phyloP scores from a whole-genome alignment of 2,329 filamentous ascomycete species.

The Fusarium stilboides region DNA sequence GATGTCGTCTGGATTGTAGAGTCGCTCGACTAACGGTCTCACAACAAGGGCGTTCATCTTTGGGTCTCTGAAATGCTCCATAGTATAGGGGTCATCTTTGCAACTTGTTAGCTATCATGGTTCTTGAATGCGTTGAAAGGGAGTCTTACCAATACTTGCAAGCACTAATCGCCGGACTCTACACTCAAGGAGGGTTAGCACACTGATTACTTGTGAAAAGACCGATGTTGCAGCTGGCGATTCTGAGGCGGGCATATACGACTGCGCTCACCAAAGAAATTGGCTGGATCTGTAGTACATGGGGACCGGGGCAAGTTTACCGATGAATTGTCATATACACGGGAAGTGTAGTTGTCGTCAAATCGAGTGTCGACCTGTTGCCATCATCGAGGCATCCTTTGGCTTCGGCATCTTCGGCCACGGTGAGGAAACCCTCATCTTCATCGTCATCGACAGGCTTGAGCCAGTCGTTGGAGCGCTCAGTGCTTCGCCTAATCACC shows the following conservation, averaged over 20 bases:
- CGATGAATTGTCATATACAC: constrained; percentile 52
- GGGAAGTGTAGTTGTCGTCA: constrained; percentile 42
- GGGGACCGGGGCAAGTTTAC: constrained; percentile 38
- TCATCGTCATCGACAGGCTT: constrained; percentile 47
- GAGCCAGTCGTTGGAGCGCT: constrained; percentile 46
- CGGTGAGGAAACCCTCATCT: constrained; percentile 47
- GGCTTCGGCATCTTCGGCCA: constrained; percentile 46
- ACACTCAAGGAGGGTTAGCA: constrained; percentile 48
- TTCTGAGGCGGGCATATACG: constrained; percentile 5
- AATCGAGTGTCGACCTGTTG: constrained; percentile 44
- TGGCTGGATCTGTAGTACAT: not conserved
- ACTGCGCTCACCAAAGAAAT: constrained; percentile 5
- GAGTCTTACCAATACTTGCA: constrained; percentile 47
- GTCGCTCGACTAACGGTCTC: constrained; percentile 76
- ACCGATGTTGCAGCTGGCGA: not conserved
- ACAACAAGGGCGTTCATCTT: constrained; percentile 78
- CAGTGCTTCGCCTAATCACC: constrained; percentile 42
- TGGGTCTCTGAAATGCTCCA: constrained; percentile 76
- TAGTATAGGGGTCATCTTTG: constrained; percentile 60
- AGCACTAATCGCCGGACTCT: constrained; percentile 51
- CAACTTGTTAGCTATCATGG: constrained; percentile 16
- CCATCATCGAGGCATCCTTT: constrained; percentile 48
- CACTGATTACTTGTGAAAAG: constrained; percentile 11
- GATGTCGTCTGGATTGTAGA: constrained; percentile 76
- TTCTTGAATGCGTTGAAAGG: not conserved